Base-by-base conservation (phyloP, 1,284 basidiomycete genomes). In the Chondrostereum purpureum region DNA sequence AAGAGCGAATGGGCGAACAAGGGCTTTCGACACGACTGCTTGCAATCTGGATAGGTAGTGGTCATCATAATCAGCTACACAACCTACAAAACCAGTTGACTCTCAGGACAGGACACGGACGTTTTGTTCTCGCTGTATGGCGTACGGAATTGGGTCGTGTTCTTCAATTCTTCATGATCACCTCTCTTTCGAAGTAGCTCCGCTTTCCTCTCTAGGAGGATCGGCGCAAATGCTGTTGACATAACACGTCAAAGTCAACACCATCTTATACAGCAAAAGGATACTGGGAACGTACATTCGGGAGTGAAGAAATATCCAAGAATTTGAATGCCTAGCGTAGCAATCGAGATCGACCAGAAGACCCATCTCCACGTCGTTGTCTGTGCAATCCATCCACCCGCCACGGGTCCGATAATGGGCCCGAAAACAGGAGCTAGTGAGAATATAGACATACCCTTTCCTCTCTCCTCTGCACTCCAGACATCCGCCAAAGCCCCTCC, bases 401-500 rank as follows among this genome's bases (percentile, higher is more conserved):
- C 39, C 24, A 46, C 3, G 13, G 22, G 40, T 12, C 24, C 41
- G 14, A 46, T 10, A 3, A 40, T 35, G 5, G 45, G 40, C 4
- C 24, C 73, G 1, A 72, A 60, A 3, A 73, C 40, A 1, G 68
- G 65, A 1, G 12, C 3, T 4, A 88, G 62, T 0, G 84, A 81
- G 59, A 87, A 88, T 1, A 85, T 65, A 0, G 80, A 78, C 19
- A 85, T 71, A 0, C 83, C 83, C 49, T 71, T 66, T 0, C 86
- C 86, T 51, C 84, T 69, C 53, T 88, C 71, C 47, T 88, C 81
- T 0, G 82, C 58, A n/a, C 56, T 59, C 75, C 80, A 91, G 37
- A 83, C 69, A 59, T 91, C 88, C 2, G 77, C 74, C 0, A 91
- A 63, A 1, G 83, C 73, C 2, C 82, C 88, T 35, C 83, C 85